Conservation (phyloP, 2,329 filamentous ascomycete species). For the Penicillium brevicompactum region DNA sequence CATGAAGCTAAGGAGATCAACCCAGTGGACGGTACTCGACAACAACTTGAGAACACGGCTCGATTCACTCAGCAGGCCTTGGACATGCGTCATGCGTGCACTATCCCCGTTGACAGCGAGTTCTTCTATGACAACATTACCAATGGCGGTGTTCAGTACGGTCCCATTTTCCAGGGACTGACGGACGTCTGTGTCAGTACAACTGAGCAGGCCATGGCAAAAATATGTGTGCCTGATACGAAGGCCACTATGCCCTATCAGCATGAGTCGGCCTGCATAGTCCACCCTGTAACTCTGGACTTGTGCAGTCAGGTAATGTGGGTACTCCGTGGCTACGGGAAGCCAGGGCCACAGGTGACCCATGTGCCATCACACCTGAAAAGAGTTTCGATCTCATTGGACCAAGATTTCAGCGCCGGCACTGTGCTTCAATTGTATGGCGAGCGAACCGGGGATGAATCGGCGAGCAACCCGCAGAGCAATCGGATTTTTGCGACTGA, state of each 20-base stretch:
- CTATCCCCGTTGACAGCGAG: constrained; percentile 5
- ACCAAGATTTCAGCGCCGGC: constrained; percentile 8
- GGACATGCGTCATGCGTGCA: constrained; percentile 12
- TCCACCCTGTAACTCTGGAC: constrained; percentile 22
- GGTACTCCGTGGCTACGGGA: constrained; percentile 17
- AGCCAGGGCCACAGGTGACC: constrained; percentile 13
- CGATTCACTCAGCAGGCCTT: not conserved
- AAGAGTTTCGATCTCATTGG: constrained; percentile 13
- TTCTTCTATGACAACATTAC: constrained; percentile 18
- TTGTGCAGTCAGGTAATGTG: constrained; percentile 22
- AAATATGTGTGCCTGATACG: constrained; percentile 17
- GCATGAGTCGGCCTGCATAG: constrained; percentile 15
- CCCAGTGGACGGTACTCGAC: constrained; percentile 17
- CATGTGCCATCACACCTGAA: constrained; percentile 21
- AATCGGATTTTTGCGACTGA: constrained; percentile 20
- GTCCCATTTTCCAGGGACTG: constrained; percentile 18
- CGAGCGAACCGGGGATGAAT: constrained; percentile 3
- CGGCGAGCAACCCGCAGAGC: constrained; percentile 9
- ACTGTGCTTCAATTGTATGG: constrained; percentile 16
- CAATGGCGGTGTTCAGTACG: constrained; percentile 18
- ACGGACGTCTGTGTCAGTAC: constrained; percentile 10
- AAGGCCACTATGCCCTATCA: constrained; percentile 17
- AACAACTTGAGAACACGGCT: not conserved
- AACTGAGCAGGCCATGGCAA: constrained; percentile 12
- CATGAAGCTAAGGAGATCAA: constrained; percentile 21